Evolutionary conservation across 2,329 filamentous ascomycete species (phyloP).

Genomic region (Aspergillus sp.): DNA sequence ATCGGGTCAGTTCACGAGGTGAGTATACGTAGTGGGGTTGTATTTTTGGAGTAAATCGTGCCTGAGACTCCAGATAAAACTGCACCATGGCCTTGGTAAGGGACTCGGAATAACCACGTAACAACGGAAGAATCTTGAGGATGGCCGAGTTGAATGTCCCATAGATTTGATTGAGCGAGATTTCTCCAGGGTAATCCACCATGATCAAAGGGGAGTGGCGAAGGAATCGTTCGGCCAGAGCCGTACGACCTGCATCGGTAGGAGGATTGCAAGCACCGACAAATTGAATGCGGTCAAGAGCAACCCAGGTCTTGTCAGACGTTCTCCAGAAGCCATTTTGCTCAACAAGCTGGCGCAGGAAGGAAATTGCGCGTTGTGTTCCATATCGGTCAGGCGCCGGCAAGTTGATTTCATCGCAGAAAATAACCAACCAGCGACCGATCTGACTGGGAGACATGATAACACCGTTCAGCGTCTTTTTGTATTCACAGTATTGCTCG

Average conservation of each 20-base stretch:
- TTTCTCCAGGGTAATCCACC: conserved; percentile 97
- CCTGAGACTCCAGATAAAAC: conserved; percentile 92
- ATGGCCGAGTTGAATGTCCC: conserved; percentile 96
- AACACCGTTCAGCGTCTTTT: conserved; percentile 95
- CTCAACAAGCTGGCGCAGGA: conserved; percentile 94
- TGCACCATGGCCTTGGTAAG: conserved; percentile 97
- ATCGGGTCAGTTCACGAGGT: conserved; percentile 94
- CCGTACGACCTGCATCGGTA: conserved; percentile 93
- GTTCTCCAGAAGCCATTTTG: conserved; percentile 99
- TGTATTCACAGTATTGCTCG: conserved; percentile 99
- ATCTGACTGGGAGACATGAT: conserved; percentile 95
- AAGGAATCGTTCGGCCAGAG: conserved; percentile 89
- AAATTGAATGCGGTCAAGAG: conserved; percentile 95
- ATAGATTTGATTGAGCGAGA: conserved; percentile 95
- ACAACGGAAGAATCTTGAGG: conserved; percentile 90
- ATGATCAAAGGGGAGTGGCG: conserved; percentile 97
- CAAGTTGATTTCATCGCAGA: conserved; percentile 99
- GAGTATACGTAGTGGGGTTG: conserved; percentile 99
- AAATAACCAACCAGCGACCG: conserved; percentile 95
- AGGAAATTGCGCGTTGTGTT: conserved; percentile 95
- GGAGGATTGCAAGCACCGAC: conserved; percentile 98
- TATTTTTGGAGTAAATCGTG: conserved; percentile 91
- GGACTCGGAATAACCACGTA: conserved; percentile 92
- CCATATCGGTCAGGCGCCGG: conserved; percentile 97
- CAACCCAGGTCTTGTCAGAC: conserved; percentile 96